A percentile compares a stretch with the other conserved stretches of the same genome.
These are phyloP conservation scores for Peterozyma xylosa DNA, from an alignment of 805 yeast species.

Conservation along the genomic window DNA sequence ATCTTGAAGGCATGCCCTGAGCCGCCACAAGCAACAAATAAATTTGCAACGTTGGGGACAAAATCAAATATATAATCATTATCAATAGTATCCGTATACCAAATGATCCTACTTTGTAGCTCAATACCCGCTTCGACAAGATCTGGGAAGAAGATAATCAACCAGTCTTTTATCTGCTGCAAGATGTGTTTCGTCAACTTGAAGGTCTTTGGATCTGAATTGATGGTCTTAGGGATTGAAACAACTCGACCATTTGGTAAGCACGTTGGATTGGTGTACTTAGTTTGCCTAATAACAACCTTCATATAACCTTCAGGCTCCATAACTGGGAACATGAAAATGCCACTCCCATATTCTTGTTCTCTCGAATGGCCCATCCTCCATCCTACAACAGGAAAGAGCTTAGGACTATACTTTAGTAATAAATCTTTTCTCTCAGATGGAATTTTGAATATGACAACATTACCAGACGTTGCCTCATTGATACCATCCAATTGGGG, in stretches of 20 bases:
- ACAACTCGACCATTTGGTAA: constrained; percentile 13
- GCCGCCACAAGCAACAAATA: constrained; percentile 26
- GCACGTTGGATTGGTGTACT: constrained; percentile 23
- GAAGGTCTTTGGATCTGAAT: constrained; percentile 14
- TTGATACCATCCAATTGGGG: constrained; percentile 24
- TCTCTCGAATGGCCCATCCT: constrained; percentile 11
- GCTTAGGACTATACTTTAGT: constrained; percentile 22
- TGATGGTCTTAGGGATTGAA: constrained; percentile 23
- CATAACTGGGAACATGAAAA: constrained; percentile 26
- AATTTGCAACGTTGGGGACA: constrained; percentile 21
- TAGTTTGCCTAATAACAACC: constrained; percentile 26
- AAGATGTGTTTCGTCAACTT: constrained; percentile 19
- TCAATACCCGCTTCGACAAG: constrained; percentile 12
- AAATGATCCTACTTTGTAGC: constrained; percentile 16
- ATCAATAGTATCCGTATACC: constrained; percentile 26
- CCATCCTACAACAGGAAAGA: constrained; percentile 29
- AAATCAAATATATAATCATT: constrained; percentile 23
- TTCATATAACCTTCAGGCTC: constrained; percentile 28
- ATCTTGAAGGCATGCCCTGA: constrained; percentile 29
- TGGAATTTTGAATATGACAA: constrained; percentile 27
- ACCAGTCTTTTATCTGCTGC: constrained; percentile 18
- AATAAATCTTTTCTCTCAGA: constrained; percentile 23
- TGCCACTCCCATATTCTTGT: constrained; percentile 19
- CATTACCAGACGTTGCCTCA: constrained; percentile 29
- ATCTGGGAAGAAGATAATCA: constrained; percentile 20